A percentile compares a stretch with the other conserved stretches of the same genome.
Evolutionary conservation across 305 asterid species (phyloP).

Genomic region (Fraxinus sp.): DNA sequence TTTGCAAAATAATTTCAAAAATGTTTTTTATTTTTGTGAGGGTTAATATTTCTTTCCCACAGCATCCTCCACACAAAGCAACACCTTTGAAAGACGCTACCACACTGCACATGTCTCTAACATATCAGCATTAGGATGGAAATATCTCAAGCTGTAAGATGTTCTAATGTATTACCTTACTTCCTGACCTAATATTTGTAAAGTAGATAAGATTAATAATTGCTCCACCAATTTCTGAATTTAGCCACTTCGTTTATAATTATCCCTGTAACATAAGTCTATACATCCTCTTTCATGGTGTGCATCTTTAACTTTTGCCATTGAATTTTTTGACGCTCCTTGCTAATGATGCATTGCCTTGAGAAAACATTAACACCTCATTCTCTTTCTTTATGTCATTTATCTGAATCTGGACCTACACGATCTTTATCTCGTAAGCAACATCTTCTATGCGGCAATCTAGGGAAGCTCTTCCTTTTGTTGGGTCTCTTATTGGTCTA

Average conservation of each 20-base stretch:
- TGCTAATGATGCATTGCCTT: background rate
- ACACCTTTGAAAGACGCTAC: background rate
- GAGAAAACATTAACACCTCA: background rate
- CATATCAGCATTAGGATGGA: background rate
- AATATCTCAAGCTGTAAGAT: background rate
- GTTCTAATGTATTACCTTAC: background rate
- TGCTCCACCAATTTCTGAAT: background rate
- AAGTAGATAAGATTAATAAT: background rate
- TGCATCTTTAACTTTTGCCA: background rate
- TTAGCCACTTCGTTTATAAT: background rate
- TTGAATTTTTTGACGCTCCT: background rate
- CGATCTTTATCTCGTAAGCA: background rate
- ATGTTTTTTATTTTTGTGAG: background rate
- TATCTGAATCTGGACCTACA: background rate
- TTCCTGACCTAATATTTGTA: background rate
- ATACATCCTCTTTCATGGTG: background rate
- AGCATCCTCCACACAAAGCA: background rate
- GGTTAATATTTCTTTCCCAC: background rate
- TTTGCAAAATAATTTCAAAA: background rate
- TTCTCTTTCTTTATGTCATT: background rate
- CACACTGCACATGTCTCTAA: background rate
- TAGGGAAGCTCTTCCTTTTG: background rate
- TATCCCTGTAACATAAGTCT: background rate
- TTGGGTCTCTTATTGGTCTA: background rate
- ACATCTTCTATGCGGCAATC: background rate